Conservation (phyloP, 2,329 filamentous ascomycete species). For the Capronia coronata region DNA sequence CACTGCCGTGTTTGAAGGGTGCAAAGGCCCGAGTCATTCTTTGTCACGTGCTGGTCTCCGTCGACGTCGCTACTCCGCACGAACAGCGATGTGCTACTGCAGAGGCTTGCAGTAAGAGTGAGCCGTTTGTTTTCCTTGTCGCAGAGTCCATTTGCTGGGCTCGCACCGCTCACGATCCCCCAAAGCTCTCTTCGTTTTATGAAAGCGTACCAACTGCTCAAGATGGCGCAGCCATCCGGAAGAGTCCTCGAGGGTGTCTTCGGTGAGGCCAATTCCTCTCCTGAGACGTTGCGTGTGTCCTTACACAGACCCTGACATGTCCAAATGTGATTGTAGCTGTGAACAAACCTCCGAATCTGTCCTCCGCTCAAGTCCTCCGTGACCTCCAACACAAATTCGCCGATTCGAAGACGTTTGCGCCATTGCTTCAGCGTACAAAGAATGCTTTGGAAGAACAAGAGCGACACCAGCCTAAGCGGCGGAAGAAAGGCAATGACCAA, state of each 20-base stretch:
- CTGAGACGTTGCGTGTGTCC: constrained; percentile 11
- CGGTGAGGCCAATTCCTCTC: constrained; percentile 41
- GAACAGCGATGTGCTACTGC: too few relatives aligned
- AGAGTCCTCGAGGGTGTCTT: constrained; percentile 59
- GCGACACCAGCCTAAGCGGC: constrained; percentile 32
- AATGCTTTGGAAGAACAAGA: constrained; percentile 14
- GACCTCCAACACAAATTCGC: constrained; percentile 81
- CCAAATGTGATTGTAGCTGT: constrained; percentile 55
- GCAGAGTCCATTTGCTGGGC: neutral
- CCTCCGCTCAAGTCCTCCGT: constrained; percentile 84
- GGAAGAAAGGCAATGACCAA: constrained; percentile 56
- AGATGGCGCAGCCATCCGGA: constrained; percentile 26
- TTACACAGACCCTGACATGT: constrained; percentile 9
- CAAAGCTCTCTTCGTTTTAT: constrained; percentile 5
- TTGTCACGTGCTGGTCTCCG: too few relatives aligned
- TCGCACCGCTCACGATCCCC: neutral
- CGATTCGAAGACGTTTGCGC: constrained; percentile 69
- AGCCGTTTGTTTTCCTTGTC: neutral
- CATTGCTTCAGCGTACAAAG: constrained; percentile 62
- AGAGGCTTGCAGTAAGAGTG: too few relatives aligned
- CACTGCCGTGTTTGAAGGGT: too few relatives aligned
- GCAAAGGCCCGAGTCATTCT: too few relatives aligned
- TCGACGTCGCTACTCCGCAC: too few relatives aligned
- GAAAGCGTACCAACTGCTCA: constrained; percentile 8
- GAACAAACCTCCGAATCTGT: constrained; percentile 82